phyloP scores from a whole-genome alignment of 441 rosid species.

The Bocquillonia castaneifolia region DNA sequence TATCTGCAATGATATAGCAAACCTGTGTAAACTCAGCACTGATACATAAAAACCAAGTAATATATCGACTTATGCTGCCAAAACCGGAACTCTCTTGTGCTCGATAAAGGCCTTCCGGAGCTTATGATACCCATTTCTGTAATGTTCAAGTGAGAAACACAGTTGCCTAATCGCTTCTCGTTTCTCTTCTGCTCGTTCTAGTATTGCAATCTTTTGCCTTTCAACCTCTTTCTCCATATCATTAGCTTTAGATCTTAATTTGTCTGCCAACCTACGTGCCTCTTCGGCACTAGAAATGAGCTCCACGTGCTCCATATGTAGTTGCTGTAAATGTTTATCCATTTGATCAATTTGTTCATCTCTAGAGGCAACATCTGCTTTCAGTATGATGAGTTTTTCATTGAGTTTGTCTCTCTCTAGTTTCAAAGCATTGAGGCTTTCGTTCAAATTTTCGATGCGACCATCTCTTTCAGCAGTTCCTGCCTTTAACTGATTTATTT shows the following conservation, averaged over 20 bases:
- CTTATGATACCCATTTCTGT: slow-evolving; percentile 46
- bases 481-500: slow-evolving; percentile 35
- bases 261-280: slow-evolving; percentile 26
- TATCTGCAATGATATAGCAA: background rate
- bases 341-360: slow-evolving; percentile 42
- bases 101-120: slow-evolving; percentile 51
- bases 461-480: slow-evolving; percentile 37
- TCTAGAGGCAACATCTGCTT: slow-evolving; percentile 35
- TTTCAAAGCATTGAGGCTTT: slow-evolving; percentile 27
- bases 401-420: slow-evolving; percentile 34
- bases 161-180: slow-evolving; percentile 84
- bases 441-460: slow-evolving; percentile 30
- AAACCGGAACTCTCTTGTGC: slow-evolving; percentile 40
- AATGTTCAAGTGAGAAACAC: slow-evolving; percentile 77
- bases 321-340: slow-evolving; percentile 51
- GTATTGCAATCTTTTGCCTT: slow-evolving; percentile 43
- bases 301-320: slow-evolving; percentile 55
- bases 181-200: slow-evolving; percentile 79
- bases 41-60: background rate
- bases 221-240: slow-evolving; percentile 58
- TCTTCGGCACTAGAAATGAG: slow-evolving; percentile 34
- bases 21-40: background rate
- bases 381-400: slow-evolving; percentile 28
- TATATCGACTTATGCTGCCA: slow-evolving; percentile 31
- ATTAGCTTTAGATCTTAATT: slow-evolving; percentile 32